phyloP scores from a whole-genome alignment of 2,329 filamentous ascomycete species.

The Remersonia thermophila region DNA sequence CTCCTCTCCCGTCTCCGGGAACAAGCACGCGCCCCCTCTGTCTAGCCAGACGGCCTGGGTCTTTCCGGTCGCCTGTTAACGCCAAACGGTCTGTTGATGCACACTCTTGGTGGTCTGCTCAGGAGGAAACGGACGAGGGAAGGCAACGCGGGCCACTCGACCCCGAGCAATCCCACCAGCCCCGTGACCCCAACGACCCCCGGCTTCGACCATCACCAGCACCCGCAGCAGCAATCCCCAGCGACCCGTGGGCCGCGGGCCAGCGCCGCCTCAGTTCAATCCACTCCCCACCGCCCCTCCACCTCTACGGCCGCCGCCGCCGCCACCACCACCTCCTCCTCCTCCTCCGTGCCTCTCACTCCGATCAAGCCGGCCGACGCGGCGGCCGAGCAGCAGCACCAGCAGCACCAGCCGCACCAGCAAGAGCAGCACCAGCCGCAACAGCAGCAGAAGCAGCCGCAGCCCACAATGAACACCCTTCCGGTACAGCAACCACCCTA shows the following conservation, averaged over 20 bases:
- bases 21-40: constrained; percentile 1
- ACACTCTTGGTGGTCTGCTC: constrained; percentile 52
- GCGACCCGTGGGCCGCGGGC: constrained; percentile 24
- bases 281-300: constrained; percentile 9
- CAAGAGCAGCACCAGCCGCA: no score
- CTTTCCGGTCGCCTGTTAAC: constrained; percentile 11
- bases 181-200: constrained; percentile 46
- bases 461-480: constrained; percentile 22
- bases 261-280: constrained; percentile 8
- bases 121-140: constrained; percentile 99
- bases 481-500: constrained; percentile 21
- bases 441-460: constrained; percentile 7
- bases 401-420: background rate
- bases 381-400: constrained; percentile 13
- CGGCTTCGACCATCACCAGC: no score
- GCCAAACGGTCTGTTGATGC: constrained; percentile 47
- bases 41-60: constrained; percentile 17
- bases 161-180: constrained; percentile 52
- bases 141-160: constrained; percentile 57
- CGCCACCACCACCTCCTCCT: background rate
- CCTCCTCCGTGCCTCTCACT: constrained; percentile 6
- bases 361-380: constrained; percentile 21
- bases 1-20: constrained; percentile 2
- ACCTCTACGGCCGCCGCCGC: constrained; percentile 16
- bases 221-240: constrained; percentile 33